These are phyloP conservation scores for Torulaspora globosa DNA, from an alignment of 1,139 yeast species.

Conservation along the genomic window DNA sequence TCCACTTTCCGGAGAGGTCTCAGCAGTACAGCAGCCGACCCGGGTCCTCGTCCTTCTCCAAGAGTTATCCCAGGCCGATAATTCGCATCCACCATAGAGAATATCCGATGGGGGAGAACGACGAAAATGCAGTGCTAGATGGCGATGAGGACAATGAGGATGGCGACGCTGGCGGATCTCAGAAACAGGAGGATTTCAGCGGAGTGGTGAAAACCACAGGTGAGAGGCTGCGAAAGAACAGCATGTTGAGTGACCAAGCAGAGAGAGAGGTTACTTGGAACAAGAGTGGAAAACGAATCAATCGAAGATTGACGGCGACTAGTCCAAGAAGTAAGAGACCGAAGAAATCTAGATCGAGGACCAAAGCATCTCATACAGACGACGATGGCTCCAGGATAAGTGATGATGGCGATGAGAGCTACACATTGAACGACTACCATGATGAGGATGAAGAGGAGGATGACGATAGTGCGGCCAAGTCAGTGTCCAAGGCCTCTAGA, in stretches of 20 bases:
- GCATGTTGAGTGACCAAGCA: conserved; percentile 1
- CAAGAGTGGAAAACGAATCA: conserved; percentile 34
- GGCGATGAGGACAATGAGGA: conserved; percentile 22
- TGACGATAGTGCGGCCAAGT: conserved; percentile 8
- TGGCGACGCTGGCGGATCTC: conserved; percentile 15
- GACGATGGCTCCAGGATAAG: neutral
- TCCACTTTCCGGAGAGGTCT: conserved; percentile 20
- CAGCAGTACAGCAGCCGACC: conserved; percentile 22
- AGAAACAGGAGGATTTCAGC: conserved; percentile 5
- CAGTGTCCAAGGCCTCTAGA: conserved; percentile 7
- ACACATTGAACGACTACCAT: conserved; percentile 6
- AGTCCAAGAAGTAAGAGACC: conserved; percentile 13
- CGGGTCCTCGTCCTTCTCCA: conserved; percentile 27
- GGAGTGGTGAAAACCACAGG: conserved; percentile 1
- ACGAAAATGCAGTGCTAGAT: conserved; percentile 20
- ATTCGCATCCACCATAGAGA: conserved; percentile 25
- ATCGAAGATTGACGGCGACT: conserved; percentile 22
- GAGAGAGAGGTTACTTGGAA: conserved; percentile 34
- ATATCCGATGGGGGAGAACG: conserved; percentile 20
- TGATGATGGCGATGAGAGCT: conserved; percentile 13
- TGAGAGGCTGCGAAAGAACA: conserved; percentile 8
- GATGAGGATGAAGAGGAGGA: conserved; percentile 15
- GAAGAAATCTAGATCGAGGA: conserved; percentile 4
- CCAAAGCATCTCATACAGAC: conserved; percentile 3
- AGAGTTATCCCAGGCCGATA: conserved; percentile 25